Conservation (phyloP, 2,329 filamentous ascomycete genomes). For the Fusarium nematophilum region DNA sequence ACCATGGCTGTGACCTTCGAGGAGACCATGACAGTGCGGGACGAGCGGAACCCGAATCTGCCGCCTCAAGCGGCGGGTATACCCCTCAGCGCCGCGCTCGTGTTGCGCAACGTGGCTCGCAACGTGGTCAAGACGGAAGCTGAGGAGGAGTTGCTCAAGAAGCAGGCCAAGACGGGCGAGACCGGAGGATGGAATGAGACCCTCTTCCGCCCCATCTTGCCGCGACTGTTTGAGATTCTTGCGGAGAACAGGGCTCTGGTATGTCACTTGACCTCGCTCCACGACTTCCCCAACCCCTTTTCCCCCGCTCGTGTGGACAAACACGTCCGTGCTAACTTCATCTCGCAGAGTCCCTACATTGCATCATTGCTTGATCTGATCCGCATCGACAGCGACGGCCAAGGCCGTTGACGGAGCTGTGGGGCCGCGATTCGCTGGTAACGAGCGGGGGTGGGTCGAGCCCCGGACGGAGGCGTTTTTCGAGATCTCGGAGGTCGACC, state of each 20-base stretch:
- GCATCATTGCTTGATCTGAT: conserved; percentile 55
- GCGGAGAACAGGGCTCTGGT: conserved; percentile 74
- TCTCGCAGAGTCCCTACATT: conserved; percentile 53
- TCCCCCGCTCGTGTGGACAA: neutral
- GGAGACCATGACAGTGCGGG: conserved; percentile 66
- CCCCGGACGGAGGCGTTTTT: conserved; percentile 11
- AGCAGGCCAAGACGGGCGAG: conserved; percentile 57
- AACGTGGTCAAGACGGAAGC: conserved; percentile 72
- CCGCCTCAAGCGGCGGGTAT: conserved; percentile 77
- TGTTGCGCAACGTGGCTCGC: conserved; percentile 81
- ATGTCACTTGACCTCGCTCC: conserved; percentile 42
- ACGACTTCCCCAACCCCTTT: neutral
- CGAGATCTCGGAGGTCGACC: conserved; percentile 13
- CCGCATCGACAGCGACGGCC: conserved; percentile 44
- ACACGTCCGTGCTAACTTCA: conserved; percentile 24
- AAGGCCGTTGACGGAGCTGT: conserved; percentile 32
- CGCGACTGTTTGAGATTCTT: conserved; percentile 75
- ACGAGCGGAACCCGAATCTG: conserved; percentile 68
- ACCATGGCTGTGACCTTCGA: conserved; percentile 66
- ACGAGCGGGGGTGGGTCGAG: conserved; percentile 16
- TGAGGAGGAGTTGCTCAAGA: conserved; percentile 64
- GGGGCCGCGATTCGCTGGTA: conserved; percentile 15
- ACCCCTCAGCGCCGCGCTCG: conserved; percentile 80
- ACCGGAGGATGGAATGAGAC: conserved; percentile 73
- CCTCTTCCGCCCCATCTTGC: conserved; percentile 74